Conservation (phyloP, 331 rosid species). For the Quercus tomentella region DNA sequence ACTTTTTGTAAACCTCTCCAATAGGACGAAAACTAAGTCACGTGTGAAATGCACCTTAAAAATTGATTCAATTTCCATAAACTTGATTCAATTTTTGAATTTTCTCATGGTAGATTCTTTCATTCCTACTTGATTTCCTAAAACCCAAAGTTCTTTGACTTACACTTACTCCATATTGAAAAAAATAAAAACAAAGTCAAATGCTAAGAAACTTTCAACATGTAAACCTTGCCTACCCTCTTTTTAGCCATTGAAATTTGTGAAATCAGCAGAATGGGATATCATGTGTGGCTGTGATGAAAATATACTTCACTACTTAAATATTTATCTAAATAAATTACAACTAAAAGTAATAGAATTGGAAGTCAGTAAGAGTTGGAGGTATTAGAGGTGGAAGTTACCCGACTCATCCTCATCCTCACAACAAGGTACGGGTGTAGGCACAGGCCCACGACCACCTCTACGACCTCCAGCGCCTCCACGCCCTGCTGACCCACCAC, state of each 20-base stretch:
- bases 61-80: not conserved
- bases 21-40: not conserved
- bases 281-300: too few species aligned
- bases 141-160: not conserved
- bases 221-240: not conserved
- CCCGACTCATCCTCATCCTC: too few species aligned
- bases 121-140: not conserved
- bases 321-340: too few species aligned
- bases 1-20: not conserved
- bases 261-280: too few species aligned
- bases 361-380: too few species aligned
- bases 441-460: too few species aligned
- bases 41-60: not conserved
- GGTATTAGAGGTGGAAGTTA: too few species aligned
- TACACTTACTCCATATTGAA: not conserved
- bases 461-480: too few species aligned
- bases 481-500: too few species aligned
- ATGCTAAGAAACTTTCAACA: not conserved
- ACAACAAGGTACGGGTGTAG: accelerated
- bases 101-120: not conserved
- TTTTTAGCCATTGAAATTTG: too few species aligned
- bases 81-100: not conserved
- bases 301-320: too few species aligned
- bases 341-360: too few species aligned
- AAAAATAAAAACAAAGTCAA: not conserved